Evolutionary conservation across 1,139 yeast genomes (phyloP).

Genomic region (Meyerozyma athensensis): DNA sequence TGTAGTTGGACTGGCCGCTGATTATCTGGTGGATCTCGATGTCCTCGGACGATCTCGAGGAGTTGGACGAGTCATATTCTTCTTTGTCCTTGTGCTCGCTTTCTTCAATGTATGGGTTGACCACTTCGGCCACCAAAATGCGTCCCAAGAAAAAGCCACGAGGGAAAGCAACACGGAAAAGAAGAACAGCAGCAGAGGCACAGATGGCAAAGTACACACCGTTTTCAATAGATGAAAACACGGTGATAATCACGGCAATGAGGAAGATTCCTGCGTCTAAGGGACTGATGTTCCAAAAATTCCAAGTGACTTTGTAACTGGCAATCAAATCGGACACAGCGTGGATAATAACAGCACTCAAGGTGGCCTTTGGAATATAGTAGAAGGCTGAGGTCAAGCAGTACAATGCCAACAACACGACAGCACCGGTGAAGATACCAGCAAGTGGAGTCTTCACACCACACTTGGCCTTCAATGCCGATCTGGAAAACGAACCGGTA

Average conservation of each 20-base stretch:
- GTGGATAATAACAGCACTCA: slow-evolving; percentile 85
- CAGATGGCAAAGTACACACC: slow-evolving; percentile 90
- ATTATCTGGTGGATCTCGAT: slow-evolving; percentile 37
- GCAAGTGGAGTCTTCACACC: slow-evolving; percentile 95
- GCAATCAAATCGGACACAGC: slow-evolving; percentile 91
- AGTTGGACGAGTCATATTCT: slow-evolving; percentile 10
- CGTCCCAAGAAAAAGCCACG: slow-evolving; percentile 80
- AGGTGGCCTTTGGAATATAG: slow-evolving; percentile 86
- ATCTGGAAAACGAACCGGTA: slow-evolving; percentile 92
- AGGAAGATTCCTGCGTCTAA: slow-evolving; percentile 73
- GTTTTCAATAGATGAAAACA: slow-evolving; percentile 76
- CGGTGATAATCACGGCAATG: slow-evolving; percentile 72
- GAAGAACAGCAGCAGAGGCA: slow-evolving; percentile 71
- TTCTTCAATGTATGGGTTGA: slow-evolving; percentile 46
- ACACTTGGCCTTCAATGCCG: slow-evolving; percentile 91
- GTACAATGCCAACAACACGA: slow-evolving; percentile 82
- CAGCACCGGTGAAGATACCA: slow-evolving; percentile 85
- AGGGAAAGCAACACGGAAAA: slow-evolving; percentile 76
- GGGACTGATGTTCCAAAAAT: slow-evolving; percentile 73
- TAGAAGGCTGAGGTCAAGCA: slow-evolving; percentile 78
- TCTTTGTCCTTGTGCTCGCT: slow-evolving; percentile 12
- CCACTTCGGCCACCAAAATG: slow-evolving; percentile 63
- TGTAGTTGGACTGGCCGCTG: slow-evolving; percentile 16
- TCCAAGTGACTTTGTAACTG: slow-evolving; percentile 64
- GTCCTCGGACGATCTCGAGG: slow-evolving; percentile 20